phyloP scores from a whole-genome alignment of 2,329 filamentous ascomycete species.

The Scedosporium aurantiacum region DNA sequence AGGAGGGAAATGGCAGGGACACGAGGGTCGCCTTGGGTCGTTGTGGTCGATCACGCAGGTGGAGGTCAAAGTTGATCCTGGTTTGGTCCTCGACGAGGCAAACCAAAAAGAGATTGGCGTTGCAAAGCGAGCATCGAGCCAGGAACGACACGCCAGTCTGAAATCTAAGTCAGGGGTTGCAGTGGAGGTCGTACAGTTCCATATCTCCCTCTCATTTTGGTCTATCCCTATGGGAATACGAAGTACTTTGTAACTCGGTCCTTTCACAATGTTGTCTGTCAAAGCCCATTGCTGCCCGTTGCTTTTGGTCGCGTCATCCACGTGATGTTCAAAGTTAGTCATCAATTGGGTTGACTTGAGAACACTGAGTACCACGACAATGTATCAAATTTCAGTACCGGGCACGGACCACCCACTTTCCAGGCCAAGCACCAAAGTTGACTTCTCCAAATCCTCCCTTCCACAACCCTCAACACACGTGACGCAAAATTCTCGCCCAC shows the following conservation, averaged over 20 bases:
- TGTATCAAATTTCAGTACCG: neutral
- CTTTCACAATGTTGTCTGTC: too few relatives aligned
- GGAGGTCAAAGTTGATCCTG: neutral
- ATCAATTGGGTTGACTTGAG: too few relatives aligned
- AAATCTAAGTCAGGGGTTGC: neutral
- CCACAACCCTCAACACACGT: constrained; percentile 8
- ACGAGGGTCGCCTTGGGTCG: neutral
- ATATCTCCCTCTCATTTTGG: too few relatives aligned
- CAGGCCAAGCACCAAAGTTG: neutral
- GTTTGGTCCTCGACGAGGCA: neutral
- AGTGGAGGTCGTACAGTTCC: neutral
- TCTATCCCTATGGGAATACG: too few relatives aligned
- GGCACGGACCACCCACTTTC: constrained; percentile 1
- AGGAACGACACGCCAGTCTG: neutral
- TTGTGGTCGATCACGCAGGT: constrained; percentile 4
- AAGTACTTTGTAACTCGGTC: too few relatives aligned
- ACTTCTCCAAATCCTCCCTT: neutral
- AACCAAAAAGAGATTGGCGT: neutral
- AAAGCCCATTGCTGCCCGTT: too few relatives aligned
- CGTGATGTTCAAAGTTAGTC: too few relatives aligned
- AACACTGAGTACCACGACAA: too few relatives aligned
- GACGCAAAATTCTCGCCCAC: constrained; percentile 8
- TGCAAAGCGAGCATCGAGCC: neutral
- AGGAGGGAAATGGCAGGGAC: neutral
- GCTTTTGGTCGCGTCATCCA: too few relatives aligned